These are phyloP conservation scores for Picea sitchensis DNA, from an alignment of 75 land plant genomes.

Conservation along the genomic window DNA sequence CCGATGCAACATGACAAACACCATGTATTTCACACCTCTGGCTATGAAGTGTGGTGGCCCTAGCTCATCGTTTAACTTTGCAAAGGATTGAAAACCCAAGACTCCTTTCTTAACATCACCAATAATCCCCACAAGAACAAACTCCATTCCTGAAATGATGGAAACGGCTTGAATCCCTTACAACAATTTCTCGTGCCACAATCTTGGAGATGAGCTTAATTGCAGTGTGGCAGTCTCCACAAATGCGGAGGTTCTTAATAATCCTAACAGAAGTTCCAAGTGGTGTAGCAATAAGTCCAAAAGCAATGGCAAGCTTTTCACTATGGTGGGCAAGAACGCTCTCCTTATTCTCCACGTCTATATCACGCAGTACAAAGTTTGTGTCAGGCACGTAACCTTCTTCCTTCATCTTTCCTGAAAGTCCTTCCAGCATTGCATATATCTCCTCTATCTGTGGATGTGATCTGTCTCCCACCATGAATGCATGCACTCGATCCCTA, in stretches of 20 bases:
- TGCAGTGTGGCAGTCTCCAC: constrained; percentile 48
- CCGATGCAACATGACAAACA: background rate
- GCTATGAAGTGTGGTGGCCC: background rate
- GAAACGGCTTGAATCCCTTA: constrained; percentile 37
- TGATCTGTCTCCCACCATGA: constrained; percentile 31
- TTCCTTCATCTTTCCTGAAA: constrained; percentile 17
- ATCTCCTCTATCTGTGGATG: constrained; percentile 28
- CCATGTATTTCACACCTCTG: background rate
- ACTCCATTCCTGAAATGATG: constrained; percentile 54
- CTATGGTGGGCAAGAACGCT: constrained; percentile 34
- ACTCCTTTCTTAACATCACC: constrained; percentile 18
- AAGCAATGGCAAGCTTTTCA: constrained; percentile 54
- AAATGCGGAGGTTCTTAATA: constrained; percentile 44
- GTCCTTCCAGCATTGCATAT: constrained; percentile 35
- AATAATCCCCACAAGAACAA: constrained; percentile 57
- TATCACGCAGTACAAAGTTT: constrained; percentile 34
- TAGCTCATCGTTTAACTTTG: background rate
- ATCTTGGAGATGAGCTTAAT: constrained; percentile 32
- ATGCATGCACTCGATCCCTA: constrained; percentile 36
- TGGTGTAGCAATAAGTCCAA: constrained; percentile 36
- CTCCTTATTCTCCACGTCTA: constrained; percentile 17
- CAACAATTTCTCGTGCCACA: constrained; percentile 26
- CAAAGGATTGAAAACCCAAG: background rate
- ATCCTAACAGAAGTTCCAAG: constrained; percentile 25
- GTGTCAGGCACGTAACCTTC: constrained; percentile 27